Base-by-base conservation (phyloP, 257 asterid species). In the Nicotiana obtusifolia region DNA sequence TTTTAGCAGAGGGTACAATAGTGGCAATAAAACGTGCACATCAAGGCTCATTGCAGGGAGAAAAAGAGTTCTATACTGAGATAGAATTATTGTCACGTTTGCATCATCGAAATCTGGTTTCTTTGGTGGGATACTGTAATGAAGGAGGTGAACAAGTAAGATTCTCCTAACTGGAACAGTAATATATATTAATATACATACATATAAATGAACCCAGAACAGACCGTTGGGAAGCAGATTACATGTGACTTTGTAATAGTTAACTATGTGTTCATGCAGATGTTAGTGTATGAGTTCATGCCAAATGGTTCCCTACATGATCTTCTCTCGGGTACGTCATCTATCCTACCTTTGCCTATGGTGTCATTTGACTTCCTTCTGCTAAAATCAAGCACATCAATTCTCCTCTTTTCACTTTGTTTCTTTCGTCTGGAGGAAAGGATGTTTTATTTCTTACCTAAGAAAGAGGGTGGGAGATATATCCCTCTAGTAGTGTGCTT, bases 11-110 rank as follows among this genome's bases (percentile, higher is more conserved):
- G 11, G 87, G 90, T 9, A 26, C 64, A 11, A 87, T 84, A 64
- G 95, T 89, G 66, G 93, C 95, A 35, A 85, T 91, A 83, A 91
- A 91, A 81, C 91, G 93, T 14, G 95, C 93, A 5, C 89, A 84
- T 24, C 88, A 87, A 80, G 92, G 89, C 5, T 91, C 92, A 1
- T 83, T 89, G 52, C 95, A 91, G 84, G 95, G 93, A 5, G 92
- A 89, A 10, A 88, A 84, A 57, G 92, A 91, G 89, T 91, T 91
- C 81, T 87, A 87, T 64, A 91, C 95, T 17, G 93, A 91, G 87
- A 91, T 91, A 22, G 95, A 88, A 82, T 83, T 91, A 83, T 86
- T 91, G 33, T 91, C 95, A 0, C 90, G 95, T 31, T 28, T 91
- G 68, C 95, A 91, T 81, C 95, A 91, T 44, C 89, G 92, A 5